Evolutionary conservation across 2,329 filamentous ascomycete species (phyloP), one percentile per base, ranked within the genome.

Genomic region (Chaetomium globosum): DNA sequence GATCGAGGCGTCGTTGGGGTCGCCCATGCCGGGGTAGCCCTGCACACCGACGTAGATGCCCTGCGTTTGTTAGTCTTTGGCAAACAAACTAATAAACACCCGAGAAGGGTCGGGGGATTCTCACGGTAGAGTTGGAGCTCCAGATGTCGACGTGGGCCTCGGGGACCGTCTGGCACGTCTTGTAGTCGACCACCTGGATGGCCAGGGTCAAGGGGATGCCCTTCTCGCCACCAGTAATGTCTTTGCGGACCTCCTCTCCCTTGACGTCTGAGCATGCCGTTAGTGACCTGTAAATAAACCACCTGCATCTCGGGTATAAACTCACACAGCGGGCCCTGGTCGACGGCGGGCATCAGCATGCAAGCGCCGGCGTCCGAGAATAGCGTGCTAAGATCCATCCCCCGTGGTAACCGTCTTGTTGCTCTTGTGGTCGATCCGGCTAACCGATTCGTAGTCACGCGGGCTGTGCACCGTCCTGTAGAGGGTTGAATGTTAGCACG

Each of bases 91-190:
- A 43, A 6, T 16, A 43, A 31, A 31, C 10, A 16, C 4, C 16
- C n/a, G 39, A 26, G 8, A n/a, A 19, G 21, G 2, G 26, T 10
- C 46, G 9, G 53, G 23, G 52, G 16, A 26, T 9, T 26, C 70
- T 51, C 59, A 72, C 80, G 6, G 78, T 80, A n/a, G 77, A 66
- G 67, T 80, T 80, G 70, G 73, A 75, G 69, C 74, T 79, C 83
- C 84, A 86, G 69, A 84, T 80, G 70, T 86, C 83, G n/a, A 85
- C 71, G 64, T 77, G 82, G 12, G 79, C 77, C 58, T 81, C 73
- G 1, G 80, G 76, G 1, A 85, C 77, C 8, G 81, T 79, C 70
- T 83, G 75, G 74, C 84, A 86, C 3, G 83, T 85, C 53, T 79
- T 76, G 43, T 83, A 77, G 66, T 86, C 83, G 60, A 85, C 78